Conservation (phyloP, 202 grass and related monocot genomes). For the Tripidium arundinaceum region DNA sequence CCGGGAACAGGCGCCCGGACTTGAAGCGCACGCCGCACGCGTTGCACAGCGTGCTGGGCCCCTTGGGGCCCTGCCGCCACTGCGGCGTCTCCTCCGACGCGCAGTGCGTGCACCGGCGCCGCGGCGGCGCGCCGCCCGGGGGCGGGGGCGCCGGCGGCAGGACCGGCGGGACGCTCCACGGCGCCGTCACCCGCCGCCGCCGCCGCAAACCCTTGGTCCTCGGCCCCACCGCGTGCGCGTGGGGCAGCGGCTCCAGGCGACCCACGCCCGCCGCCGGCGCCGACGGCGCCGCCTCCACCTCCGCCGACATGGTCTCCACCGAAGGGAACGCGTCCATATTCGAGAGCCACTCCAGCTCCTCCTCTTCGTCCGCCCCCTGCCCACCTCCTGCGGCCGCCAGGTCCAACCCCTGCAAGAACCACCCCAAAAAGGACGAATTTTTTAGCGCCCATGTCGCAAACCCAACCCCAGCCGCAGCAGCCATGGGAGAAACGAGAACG, state of each 20-base stretch:
- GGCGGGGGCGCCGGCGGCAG: conserved; percentile 18
- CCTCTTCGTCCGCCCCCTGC: conserved; percentile 53
- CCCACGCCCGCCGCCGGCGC: conserved; percentile 28
- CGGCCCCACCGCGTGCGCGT: conserved; percentile 27
- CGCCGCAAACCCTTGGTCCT: conserved; percentile 38
- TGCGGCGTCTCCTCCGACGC: conserved; percentile 97
- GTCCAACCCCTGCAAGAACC: conserved; percentile 43
- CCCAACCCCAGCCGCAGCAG: background rate
- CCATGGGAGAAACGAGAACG: background rate
- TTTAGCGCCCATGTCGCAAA: conserved; percentile 17
- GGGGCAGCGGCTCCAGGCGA: background rate
- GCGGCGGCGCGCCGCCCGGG: conserved; percentile 29
- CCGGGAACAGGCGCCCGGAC: conserved; percentile 79
- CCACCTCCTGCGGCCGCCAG: conserved; percentile 21
- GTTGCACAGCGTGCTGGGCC: conserved; percentile 95
- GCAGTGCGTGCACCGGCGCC: conserved; percentile 89
- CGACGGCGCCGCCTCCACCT: conserved; percentile 29
- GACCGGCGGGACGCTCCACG: conserved; percentile 37
- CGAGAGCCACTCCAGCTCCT: conserved; percentile 88
- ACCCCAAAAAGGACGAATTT: background rate
- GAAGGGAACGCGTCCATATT: conserved; percentile 86
- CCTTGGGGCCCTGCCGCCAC: conserved; percentile 80
- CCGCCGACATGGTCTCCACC: conserved; percentile 52
- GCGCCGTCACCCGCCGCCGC: conserved; percentile 37
- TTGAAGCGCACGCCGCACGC: conserved; percentile 92